Evolutionary conservation across 352 stramenopile genomes (phyloP).

Genomic region (Pythium periplocum): DNA sequence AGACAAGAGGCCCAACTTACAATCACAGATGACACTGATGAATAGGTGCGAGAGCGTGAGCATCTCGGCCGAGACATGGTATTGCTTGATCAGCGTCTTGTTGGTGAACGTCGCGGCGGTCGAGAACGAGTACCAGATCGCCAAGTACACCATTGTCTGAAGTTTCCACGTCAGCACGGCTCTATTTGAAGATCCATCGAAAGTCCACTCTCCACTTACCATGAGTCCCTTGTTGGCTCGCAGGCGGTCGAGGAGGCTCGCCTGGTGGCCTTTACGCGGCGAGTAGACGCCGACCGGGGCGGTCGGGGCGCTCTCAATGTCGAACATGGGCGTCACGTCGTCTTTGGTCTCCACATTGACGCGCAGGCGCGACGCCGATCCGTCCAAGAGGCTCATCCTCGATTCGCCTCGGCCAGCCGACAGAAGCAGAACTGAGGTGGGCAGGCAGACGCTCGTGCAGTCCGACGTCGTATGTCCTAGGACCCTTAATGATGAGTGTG

Average conservation of each 20-base stretch:
- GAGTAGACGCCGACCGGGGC: constrained; percentile 10
- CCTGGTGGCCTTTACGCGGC: constrained; percentile 21
- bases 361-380: constrained; percentile 9
- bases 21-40: constrained; percentile 71
- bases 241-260: constrained; percentile 12
- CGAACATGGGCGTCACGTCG: no score
- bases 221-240: constrained; percentile 23
- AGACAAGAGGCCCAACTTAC: constrained; percentile 22
- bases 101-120: constrained; percentile 79
- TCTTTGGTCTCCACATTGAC: constrained; percentile 8
- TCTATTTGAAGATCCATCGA: neutral
- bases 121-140: constrained; percentile 82
- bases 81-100: constrained; percentile 83
- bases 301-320: no score
- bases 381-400: constrained; percentile 14
- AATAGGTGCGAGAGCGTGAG: constrained; percentile 84
- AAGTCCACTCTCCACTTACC: constrained; percentile 6
- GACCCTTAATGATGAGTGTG: no score
- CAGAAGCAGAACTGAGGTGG: no score
- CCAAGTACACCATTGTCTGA: constrained; percentile 37
- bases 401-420: no score
- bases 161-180: neutral
- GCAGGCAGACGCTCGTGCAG: no score
- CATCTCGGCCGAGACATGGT: constrained; percentile 81
- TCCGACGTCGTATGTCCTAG: no score